These are phyloP conservation scores for Podospora pseudocomata DNA, from an alignment of 495 filamentous ascomycete genomes.

Conservation along the genomic window DNA sequence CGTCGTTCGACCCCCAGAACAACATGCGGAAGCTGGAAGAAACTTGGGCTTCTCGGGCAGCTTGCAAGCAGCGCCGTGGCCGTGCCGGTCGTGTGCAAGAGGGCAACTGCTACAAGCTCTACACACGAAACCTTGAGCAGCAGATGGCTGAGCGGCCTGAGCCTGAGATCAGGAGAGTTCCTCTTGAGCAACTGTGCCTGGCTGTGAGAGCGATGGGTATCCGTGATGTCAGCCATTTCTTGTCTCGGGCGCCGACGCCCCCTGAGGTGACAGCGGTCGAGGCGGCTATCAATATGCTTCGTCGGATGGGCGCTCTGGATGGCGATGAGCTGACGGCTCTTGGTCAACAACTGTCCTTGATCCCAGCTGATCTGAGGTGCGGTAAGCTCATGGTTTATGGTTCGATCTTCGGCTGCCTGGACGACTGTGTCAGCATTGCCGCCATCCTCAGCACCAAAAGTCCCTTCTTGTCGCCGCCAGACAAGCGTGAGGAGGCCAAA, in stretches of 20 bases:
- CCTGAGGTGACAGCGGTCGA: slow-evolving; percentile 81
- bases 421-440: slow-evolving; percentile 83
- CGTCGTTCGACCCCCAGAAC: slow-evolving; percentile 84
- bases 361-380: slow-evolving; percentile 89
- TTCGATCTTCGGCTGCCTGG: slow-evolving; percentile 85
- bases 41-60: slow-evolving; percentile 90
- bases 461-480: slow-evolving; percentile 78
- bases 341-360: slow-evolving; percentile 85
- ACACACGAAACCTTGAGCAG: slow-evolving; percentile 74
- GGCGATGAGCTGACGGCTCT: slow-evolving; percentile 82
- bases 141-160: slow-evolving; percentile 90
- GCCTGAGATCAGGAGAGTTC: slow-evolving; percentile 88
- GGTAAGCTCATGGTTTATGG: slow-evolving; percentile 96
- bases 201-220: slow-evolving; percentile 95
- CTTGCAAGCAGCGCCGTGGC: slow-evolving; percentile 94
- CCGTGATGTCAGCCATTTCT: slow-evolving; percentile 70
- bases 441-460: slow-evolving; percentile 79
- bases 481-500: slow-evolving; percentile 77
- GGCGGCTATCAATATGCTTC: slow-evolving; percentile 71
- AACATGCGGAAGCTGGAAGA: slow-evolving; percentile 94
- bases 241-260: slow-evolving; percentile 82
- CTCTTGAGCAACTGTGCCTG: slow-evolving; percentile 89
- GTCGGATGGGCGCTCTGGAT: slow-evolving; percentile 82
- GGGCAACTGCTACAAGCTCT: slow-evolving; percentile 93
- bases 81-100: slow-evolving; percentile 88